Evolutionary conservation across 352 stramenopile genomes (phyloP).

Genomic region (Pythium volutum): DNA sequence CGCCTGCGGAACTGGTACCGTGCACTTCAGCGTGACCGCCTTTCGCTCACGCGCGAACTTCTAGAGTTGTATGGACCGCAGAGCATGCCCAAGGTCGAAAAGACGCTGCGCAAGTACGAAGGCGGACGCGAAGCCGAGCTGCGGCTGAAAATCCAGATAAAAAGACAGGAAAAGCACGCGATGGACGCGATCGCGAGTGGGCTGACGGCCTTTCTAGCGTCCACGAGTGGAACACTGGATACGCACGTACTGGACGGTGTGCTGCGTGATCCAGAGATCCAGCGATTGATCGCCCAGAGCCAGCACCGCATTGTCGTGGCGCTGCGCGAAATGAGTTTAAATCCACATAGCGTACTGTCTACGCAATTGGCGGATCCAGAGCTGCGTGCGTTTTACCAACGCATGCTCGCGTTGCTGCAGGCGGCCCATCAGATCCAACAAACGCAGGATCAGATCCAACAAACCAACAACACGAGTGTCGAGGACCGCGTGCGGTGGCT

Average conservation of each 20-base stretch:
- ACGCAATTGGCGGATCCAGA: constrained; percentile 40
- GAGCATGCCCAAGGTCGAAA: constrained; percentile 21
- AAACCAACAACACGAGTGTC: constrained; percentile 14
- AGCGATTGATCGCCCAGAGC: constrained; percentile 29
- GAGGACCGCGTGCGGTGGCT: constrained; percentile 40
- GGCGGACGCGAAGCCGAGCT: constrained; percentile 18
- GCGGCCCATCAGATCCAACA: constrained; percentile 13
- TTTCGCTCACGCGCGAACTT: constrained; percentile 13
- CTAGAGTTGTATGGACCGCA: constrained; percentile 24
- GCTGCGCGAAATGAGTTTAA: constrained; percentile 67
- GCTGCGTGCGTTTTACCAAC: constrained; percentile 56
- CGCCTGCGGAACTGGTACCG: constrained; percentile 18
- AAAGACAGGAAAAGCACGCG: constrained; percentile 14
- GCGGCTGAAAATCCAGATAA: constrained; percentile 15
- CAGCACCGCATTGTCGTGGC: constrained; percentile 49
- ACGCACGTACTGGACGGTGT: constrained; percentile 46
- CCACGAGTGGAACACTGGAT: constrained; percentile 12
- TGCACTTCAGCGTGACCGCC: constrained; percentile 14
- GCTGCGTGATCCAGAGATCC: constrained; percentile 43
- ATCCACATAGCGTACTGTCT: constrained; percentile 40
- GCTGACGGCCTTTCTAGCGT: constrained; percentile 18
- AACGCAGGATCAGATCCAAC: constrained; percentile 1
- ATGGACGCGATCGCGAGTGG: constrained; percentile 16
- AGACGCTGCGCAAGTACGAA: constrained; percentile 26
- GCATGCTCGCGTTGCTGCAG: constrained; percentile 35